Evolutionary conservation across 2,329 filamentous ascomycete genomes (phyloP).

Genomic region (Botryotinia globosa): DNA sequence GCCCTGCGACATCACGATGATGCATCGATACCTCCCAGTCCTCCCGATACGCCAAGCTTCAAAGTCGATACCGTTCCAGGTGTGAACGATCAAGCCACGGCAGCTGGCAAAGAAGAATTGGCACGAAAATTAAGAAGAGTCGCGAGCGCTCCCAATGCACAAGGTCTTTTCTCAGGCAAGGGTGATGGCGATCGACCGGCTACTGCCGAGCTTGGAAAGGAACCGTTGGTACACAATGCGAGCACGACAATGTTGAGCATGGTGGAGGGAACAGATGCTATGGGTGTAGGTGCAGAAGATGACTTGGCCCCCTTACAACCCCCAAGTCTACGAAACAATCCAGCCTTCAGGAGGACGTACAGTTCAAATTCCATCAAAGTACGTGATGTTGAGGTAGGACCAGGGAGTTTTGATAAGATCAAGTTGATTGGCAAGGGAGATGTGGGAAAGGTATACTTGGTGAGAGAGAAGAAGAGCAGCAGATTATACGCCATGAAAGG

Average conservation of each 20-base stretch:
- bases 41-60: slow-evolving; percentile 81
- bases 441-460: slow-evolving; percentile 96
- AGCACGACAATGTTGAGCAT: slow-evolving; percentile 48
- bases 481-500: slow-evolving; percentile 98
- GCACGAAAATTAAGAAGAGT: slow-evolving; percentile 90
- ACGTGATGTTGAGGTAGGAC: slow-evolving; percentile 91
- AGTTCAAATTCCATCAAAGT: slow-evolving; percentile 99
- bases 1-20: slow-evolving; percentile 93
- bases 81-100: slow-evolving; percentile 62
- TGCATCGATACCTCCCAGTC: slow-evolving; percentile 86
- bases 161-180: slow-evolving; percentile 75
- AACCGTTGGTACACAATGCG: slow-evolving; percentile 64
- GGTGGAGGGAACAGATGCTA: slow-evolving; percentile 41
- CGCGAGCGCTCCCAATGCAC: slow-evolving; percentile 93
- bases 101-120: slow-evolving; percentile 84
- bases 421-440: slow-evolving; percentile 99
- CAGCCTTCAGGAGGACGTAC: slow-evolving; percentile 89
- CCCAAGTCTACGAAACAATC: slow-evolving; percentile 62
- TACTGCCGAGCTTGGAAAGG: slow-evolving; percentile 83
- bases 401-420: slow-evolving; percentile 97
- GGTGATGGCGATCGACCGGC: slow-evolving; percentile 66
- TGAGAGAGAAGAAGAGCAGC: slow-evolving; percentile 95
- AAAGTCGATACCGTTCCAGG: slow-evolving; percentile 69
- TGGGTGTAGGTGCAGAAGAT: slow-evolving; percentile 48
- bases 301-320: slow-evolving; percentile 61